A percentile compares a stretch with the other conserved stretches of the same genome.
phyloP scores from a whole-genome alignment of 176 grass and related monocot species.

The Elaeis guineensis region DNA sequence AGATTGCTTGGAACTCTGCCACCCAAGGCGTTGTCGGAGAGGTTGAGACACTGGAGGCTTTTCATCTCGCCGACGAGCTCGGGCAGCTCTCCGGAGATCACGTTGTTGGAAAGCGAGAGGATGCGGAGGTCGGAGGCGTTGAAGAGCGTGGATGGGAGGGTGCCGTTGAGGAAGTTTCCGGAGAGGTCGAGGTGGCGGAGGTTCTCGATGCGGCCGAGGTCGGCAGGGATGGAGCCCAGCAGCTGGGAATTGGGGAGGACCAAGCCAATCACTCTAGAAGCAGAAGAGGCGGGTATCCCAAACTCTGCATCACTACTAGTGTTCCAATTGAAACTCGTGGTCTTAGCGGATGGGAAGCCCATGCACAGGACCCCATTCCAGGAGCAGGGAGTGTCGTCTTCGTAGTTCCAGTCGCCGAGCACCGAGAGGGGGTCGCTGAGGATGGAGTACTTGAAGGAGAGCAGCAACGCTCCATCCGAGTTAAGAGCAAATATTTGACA shows the following conservation, averaged over 20 bases:
- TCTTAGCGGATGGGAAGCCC: conserved; percentile 32
- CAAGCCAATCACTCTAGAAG: conserved; percentile 73
- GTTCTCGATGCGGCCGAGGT: conserved; percentile 63
- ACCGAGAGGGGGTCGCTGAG: conserved; percentile 52
- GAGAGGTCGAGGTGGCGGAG: conserved; percentile 89
- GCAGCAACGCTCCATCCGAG: conserved; percentile 56
- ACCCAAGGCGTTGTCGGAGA: conserved; percentile 53
- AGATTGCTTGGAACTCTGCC: conserved; percentile 44
- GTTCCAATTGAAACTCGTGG: conserved; percentile 3
- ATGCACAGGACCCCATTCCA: conserved; percentile 94
- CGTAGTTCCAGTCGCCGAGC: conserved; percentile 58
- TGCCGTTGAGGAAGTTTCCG: conserved; percentile 50
- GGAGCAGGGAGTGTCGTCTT: conserved; percentile 38
- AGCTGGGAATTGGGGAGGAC: conserved; percentile 59
- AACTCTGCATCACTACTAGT: neutral
- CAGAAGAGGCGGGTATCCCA: conserved; percentile 21
- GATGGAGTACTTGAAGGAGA: conserved; percentile 66
- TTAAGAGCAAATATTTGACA: conserved; percentile 22
- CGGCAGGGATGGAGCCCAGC: conserved; percentile 28
- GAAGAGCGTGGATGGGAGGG: conserved; percentile 37
- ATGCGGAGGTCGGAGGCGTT: conserved; percentile 60
- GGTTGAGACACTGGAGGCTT: conserved; percentile 56
- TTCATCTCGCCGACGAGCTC: conserved; percentile 8
- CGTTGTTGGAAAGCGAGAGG: conserved; percentile 57
- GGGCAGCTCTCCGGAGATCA: conserved; percentile 43